A percentile compares a stretch with the other conserved stretches of the same genome.
Evolutionary conservation across 2,329 filamentous ascomycete species (phyloP).

Genomic region (Diaporthe destruens): DNA sequence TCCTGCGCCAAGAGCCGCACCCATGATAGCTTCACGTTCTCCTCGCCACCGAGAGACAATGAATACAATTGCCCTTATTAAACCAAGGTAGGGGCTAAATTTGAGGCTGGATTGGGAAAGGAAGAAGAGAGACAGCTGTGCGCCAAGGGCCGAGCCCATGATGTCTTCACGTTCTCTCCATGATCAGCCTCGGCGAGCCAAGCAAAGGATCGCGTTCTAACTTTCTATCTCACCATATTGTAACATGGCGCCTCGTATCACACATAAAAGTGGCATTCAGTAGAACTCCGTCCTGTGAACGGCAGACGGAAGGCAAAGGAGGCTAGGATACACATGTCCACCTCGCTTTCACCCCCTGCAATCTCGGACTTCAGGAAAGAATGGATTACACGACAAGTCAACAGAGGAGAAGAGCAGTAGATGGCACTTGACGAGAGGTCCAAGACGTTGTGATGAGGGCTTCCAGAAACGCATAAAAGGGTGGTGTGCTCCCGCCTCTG

Average conservation of each 20-base stretch:
- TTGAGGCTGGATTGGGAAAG: too few relatives aligned
- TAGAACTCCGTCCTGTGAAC: not conserved
- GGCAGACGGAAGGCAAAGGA: not conserved
- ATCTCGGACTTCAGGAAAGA: not conserved
- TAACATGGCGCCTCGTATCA: not conserved
- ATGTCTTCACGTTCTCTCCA: too few relatives aligned
- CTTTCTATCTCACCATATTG: too few relatives aligned
- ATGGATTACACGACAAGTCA: not conserved
- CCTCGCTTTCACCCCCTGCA: not conserved
- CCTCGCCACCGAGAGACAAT: not conserved
- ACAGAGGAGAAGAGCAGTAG: not conserved
- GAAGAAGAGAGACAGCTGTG: too few relatives aligned
- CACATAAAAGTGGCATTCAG: not conserved
- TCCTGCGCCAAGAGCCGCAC: not conserved
- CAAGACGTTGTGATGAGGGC: not conserved
- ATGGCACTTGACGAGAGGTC: not conserved
- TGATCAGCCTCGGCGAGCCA: too few relatives aligned
- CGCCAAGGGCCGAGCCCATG: too few relatives aligned
- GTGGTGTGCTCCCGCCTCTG: not conserved
- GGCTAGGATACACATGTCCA: not conserved
- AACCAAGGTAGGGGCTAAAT: not conserved
- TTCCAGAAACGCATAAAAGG: constrained; percentile 11
- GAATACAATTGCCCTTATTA: not conserved
- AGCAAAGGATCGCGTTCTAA: too few relatives aligned
- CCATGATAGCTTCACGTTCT: not conserved